Base-by-base conservation (phyloP, 208 protist genomes). In the Leishmania gerbilli region DNA sequence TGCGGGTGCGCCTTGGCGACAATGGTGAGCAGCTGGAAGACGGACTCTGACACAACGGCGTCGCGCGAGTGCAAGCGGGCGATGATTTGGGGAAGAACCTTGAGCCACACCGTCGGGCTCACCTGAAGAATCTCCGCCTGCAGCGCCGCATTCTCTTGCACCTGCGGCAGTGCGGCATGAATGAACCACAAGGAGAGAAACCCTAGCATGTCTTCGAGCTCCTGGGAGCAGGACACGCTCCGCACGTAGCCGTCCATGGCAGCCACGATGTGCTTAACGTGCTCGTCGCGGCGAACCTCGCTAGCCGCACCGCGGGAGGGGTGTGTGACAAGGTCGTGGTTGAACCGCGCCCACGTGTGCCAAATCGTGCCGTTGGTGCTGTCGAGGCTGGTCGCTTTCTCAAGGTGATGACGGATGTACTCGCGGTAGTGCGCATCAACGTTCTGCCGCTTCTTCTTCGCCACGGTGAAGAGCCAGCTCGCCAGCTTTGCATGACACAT, bases 21-120 rank as follows among this genome's bases (percentile, higher is more conserved):
- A 37, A 93, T 86, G 55, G 87, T 82, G 17, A 99, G 90, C 7
- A 99, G 87, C 37, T 97, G 83, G 77, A 99, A 94, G 42, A 99
- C 95, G 21, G 99, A 93, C 76, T 97, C 92, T 0, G 95, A 88
- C 40, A 99, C 95, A 9, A 87, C 80, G 0, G 83, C n/a, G 37
- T 98, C 83, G 47, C 87, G 92, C 31, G 97, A 98, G 85, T 99
- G 96, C 71, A 99, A 97, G 47, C 99, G 95, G 37, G 99, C 99
- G 82, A 99, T 99, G 47, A 99, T 97, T 91, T 99, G 99, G n/a
- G 99, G 99, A 60, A 99, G 98, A n/a, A 99, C 99, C 83, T 99
- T 97, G 7, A 99, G 93, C 99, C 99, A 99, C 55, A 99, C 99
- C 55, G 99, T 99, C 47, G 99, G 95, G 42, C 86, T 93, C 2